phyloP scores from a whole-genome alignment of 225 moss, liverwort and hornwort genomes.

The Pleurozium schreberi region DNA sequence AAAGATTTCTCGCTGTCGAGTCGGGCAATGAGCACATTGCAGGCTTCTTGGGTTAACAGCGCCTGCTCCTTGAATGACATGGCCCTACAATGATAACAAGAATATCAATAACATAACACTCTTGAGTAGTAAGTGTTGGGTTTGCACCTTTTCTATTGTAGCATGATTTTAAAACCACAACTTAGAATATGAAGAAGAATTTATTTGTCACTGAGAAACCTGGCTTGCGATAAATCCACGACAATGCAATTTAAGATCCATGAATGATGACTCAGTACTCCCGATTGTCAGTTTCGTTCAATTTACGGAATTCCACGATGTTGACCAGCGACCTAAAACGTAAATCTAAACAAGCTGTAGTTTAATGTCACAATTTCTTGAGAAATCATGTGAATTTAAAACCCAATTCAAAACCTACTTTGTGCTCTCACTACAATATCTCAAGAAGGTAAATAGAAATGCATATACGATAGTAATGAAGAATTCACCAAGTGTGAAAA shows the following conservation, averaged over 20 bases:
- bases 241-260: background rate
- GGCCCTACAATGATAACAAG: background rate
- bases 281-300: background rate
- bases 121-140: background rate
- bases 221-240: background rate
- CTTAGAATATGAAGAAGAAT: background rate
- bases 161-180: background rate
- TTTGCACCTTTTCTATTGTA: background rate
- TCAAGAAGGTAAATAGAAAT: background rate
- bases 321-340: background rate
- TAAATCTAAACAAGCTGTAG: background rate
- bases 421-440: background rate
- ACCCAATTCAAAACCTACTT: background rate
- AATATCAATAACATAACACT: background rate
- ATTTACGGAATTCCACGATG: background rate
- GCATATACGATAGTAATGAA: background rate
- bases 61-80: slow-evolving; percentile 46
- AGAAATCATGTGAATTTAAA: background rate
- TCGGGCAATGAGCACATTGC: slow-evolving; percentile 37
- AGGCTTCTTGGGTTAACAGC: slow-evolving; percentile 38
- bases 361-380: background rate
- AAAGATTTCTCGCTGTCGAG: slow-evolving; percentile 29
- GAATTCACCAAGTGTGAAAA: background rate
- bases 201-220: background rate
- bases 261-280: background rate